Conservation (phyloP, 805 yeast species). For the Saturnispora ahearnii region DNA sequence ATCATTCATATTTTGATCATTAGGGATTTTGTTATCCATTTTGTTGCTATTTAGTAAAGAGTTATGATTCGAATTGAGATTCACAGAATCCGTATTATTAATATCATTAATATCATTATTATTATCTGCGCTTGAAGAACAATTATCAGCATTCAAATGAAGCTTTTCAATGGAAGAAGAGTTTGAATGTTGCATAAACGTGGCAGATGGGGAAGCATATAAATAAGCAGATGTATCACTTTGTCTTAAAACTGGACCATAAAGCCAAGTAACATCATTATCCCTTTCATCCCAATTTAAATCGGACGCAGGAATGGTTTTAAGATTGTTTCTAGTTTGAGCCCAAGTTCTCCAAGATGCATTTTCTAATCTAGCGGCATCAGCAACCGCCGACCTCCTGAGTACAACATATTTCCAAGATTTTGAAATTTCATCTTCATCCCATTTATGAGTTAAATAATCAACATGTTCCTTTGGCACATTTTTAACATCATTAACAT, state of each 20-base stretch:
- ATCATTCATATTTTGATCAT: conserved; percentile 6
- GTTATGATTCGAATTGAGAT: not conserved
- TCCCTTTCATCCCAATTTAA: conserved; percentile 92
- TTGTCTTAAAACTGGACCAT: conserved; percentile 59
- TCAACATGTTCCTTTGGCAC: conserved; percentile 91
- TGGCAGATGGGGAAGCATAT: not conserved
- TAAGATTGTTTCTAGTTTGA: conserved; percentile 59
- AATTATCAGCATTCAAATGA: not conserved
- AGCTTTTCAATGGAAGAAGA: not conserved
- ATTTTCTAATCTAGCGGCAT: conserved; percentile 67
- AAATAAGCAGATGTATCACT: not conserved
- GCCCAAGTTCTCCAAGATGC: conserved; percentile 98
- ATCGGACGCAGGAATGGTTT: conserved; percentile 81
- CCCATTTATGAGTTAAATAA: conserved; percentile 93
- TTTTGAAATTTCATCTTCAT: conserved; percentile 82
- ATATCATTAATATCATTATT: not conserved
- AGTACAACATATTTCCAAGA: conserved; percentile 92
- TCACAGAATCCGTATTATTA: not conserved
- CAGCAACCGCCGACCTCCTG: conserved; percentile 77
- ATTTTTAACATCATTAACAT: conserved; percentile 60
- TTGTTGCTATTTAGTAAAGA: conserved; percentile 1
- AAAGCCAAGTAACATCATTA: conserved; percentile 94
- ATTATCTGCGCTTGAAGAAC: not conserved
- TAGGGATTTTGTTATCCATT: not conserved
- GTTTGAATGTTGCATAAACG: not conserved